These are phyloP conservation scores for Orychophragmus violaceus DNA, from an alignment of 345 rosid genomes.

Conservation along the genomic window DNA sequence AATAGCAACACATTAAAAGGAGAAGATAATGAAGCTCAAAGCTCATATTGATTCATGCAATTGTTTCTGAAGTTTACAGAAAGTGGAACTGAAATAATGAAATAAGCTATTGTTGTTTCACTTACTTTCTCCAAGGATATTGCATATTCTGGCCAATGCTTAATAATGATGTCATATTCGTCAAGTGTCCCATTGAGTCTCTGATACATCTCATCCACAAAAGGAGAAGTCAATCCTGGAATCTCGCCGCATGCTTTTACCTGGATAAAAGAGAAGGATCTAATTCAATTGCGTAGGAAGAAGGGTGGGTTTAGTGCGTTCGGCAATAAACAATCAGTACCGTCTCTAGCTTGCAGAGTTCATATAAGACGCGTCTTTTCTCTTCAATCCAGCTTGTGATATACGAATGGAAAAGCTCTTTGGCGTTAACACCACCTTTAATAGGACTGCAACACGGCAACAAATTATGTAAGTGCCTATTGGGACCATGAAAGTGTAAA, in stretches of 20 bases:
- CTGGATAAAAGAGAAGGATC: constrained; percentile 38
- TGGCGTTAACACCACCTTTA: constrained; percentile 92
- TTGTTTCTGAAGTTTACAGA: neutral
- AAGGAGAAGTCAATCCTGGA: constrained; percentile 77
- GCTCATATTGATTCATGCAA: neutral
- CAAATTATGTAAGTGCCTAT: constrained; percentile 15
- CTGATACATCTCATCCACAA: constrained; percentile 80
- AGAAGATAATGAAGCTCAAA: neutral
- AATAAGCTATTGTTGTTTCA: neutral
- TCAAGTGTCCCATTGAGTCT: constrained; percentile 60
- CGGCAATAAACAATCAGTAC: constrained; percentile 32
- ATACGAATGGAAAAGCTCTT: constrained; percentile 74
- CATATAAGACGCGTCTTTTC: constrained; percentile 62
- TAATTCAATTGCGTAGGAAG: neutral
- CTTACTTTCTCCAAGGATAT: constrained; percentile 74
- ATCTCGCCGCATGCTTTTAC: constrained; percentile 72
- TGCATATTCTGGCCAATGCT: constrained; percentile 84
- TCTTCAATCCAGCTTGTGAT: constrained; percentile 86
- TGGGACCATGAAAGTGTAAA: neutral
- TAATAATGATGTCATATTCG: constrained; percentile 70
- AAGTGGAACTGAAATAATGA: neutral
- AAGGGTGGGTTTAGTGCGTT: neutral
- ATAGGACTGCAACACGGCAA: constrained; percentile 48
- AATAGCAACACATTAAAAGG: neutral
- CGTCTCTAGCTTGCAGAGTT: constrained; percentile 79